These are phyloP conservation scores for Lachnellula cervina DNA, from an alignment of 2,329 filamentous ascomycete species.

Conservation along the genomic window DNA sequence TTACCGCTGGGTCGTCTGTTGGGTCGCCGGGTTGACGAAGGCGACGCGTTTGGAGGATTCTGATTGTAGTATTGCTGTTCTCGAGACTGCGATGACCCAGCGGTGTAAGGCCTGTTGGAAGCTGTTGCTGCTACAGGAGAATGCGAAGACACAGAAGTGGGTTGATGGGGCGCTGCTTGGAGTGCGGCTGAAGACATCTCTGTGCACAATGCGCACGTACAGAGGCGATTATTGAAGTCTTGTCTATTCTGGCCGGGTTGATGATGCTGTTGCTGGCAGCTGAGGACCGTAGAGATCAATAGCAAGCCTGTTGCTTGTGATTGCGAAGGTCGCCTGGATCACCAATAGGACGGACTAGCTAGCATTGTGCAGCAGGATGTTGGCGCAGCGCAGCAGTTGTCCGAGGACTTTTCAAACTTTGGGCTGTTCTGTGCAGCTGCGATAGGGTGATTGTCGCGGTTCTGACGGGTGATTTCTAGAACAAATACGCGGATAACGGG, in stretches of 20 bases:
- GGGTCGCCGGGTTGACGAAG: slow-evolving; percentile 46
- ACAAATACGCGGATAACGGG: too few species aligned
- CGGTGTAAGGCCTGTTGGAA: slow-evolving; percentile 47
- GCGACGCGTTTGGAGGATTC: slow-evolving; percentile 37
- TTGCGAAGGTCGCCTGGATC: slow-evolving; percentile 31
- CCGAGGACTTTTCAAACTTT: neutral
- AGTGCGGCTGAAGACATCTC: slow-evolving; percentile 61
- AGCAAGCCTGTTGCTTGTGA: slow-evolving; percentile 12
- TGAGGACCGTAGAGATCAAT: slow-evolving; percentile 2
- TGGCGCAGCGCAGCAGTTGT: neutral
- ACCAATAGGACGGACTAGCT: slow-evolving; percentile 38
- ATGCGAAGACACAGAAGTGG: slow-evolving; percentile 41
- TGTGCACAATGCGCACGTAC: slow-evolving; percentile 23
- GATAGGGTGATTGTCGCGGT: too few species aligned
- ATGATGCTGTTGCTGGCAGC: neutral
- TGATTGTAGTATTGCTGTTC: slow-evolving; percentile 47
- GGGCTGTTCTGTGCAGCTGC: too few species aligned
- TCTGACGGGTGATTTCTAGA: too few species aligned
- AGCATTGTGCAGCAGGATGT: slow-evolving; percentile 40
- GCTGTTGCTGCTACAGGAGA: slow-evolving; percentile 43
- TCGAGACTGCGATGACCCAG: slow-evolving; percentile 48
- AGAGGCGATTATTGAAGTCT: slow-evolving; percentile 8
- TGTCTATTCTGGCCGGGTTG: neutral
- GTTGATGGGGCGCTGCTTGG: slow-evolving; percentile 54
- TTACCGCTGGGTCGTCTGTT: slow-evolving; percentile 50